Percentiles rank a stretch among this genome's conserved stretches.
Evolutionary conservation across 1,139 yeast species (phyloP).

Genomic region (Geotrichum restrictum): DNA sequence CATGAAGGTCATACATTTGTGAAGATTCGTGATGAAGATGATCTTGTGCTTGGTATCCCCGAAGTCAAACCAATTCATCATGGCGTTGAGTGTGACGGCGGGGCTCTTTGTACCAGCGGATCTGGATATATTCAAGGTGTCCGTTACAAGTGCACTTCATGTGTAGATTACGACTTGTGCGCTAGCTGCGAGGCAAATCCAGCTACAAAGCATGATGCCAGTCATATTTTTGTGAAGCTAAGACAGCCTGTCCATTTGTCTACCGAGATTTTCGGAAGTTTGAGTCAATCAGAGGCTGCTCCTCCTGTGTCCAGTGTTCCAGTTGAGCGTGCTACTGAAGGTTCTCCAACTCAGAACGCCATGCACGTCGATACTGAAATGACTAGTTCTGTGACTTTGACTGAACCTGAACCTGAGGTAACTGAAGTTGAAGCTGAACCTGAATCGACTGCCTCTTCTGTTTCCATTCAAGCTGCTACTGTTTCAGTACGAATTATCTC

Average conservation of each 20-base stretch:
- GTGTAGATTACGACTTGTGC: constrained; percentile 53
- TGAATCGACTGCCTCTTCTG: too few relatives aligned
- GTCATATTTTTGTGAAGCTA: constrained; percentile 31
- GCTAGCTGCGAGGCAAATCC: constrained; percentile 42
- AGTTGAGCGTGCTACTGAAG: too few relatives aligned
- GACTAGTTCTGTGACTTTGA: too few relatives aligned
- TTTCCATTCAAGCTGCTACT: neutral
- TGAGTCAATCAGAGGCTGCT: too few relatives aligned
- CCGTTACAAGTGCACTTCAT: constrained; percentile 50
- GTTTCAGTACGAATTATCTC: neutral
- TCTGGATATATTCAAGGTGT: constrained; percentile 40
- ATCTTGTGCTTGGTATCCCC: constrained; percentile 6
- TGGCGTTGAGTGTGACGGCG: constrained; percentile 43
- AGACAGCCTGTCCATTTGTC: constrained; percentile 1
- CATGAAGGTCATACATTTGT: constrained; percentile 29
- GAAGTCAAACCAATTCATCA: constrained; percentile 25
- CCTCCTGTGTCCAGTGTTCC: neutral
- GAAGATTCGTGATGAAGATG: constrained; percentile 19
- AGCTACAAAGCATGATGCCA: constrained; percentile 25
- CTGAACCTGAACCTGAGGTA: too few relatives aligned
- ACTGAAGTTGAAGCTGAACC: too few relatives aligned
- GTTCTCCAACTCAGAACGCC: neutral
- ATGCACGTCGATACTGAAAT: too few relatives aligned
- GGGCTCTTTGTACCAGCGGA: constrained; percentile 38
- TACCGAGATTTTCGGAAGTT: too few relatives aligned